Conservation (phyloP, 2,329 filamentous ascomycete genomes). For the Colletotrichum tofieldiae region DNA sequence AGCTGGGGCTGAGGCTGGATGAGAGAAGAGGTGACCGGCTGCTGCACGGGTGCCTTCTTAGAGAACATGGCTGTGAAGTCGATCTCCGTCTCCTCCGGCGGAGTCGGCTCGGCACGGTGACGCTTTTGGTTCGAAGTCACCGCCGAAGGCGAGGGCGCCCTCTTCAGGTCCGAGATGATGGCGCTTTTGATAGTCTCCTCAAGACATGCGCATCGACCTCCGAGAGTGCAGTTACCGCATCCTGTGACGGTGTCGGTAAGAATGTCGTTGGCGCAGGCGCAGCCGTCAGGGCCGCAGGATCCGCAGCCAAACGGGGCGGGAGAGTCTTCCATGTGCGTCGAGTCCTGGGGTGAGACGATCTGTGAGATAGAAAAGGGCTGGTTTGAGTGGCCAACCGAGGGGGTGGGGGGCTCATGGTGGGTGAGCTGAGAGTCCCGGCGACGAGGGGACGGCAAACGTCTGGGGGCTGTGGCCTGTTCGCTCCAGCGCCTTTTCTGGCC, state of each 20-base stretch:
- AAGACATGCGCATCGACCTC: constrained; percentile 75
- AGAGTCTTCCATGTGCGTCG: constrained; percentile 51
- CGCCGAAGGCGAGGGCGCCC: constrained; percentile 63
- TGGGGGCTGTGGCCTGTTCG: constrained; percentile 37
- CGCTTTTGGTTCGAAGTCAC: constrained; percentile 68
- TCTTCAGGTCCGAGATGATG: constrained; percentile 64
- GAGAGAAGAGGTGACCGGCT: constrained; percentile 41
- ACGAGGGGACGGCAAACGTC: constrained; percentile 46
- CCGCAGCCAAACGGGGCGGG: constrained; percentile 66
- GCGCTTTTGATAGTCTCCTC: constrained; percentile 70
- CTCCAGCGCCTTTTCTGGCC: constrained; percentile 45
- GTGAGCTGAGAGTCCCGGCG: constrained; percentile 32
- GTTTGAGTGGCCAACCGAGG: constrained; percentile 52
- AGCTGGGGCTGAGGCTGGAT: constrained; percentile 50
- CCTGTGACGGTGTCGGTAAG: constrained; percentile 69
- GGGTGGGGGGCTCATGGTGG: constrained; percentile 46
- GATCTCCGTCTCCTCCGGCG: constrained; percentile 74
- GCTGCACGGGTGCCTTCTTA: constrained; percentile 56
- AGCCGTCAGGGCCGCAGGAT: constrained; percentile 66
- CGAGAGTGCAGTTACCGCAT: constrained; percentile 77
- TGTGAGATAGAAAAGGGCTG: constrained; percentile 70
- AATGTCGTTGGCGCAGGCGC: constrained; percentile 73
- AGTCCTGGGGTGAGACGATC: constrained; percentile 70
- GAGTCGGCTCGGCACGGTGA: constrained; percentile 63
- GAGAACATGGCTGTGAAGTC: constrained; percentile 81